phyloP scores from a whole-genome alignment of 257 asterid species.

The Solanum peruvianum region DNA sequence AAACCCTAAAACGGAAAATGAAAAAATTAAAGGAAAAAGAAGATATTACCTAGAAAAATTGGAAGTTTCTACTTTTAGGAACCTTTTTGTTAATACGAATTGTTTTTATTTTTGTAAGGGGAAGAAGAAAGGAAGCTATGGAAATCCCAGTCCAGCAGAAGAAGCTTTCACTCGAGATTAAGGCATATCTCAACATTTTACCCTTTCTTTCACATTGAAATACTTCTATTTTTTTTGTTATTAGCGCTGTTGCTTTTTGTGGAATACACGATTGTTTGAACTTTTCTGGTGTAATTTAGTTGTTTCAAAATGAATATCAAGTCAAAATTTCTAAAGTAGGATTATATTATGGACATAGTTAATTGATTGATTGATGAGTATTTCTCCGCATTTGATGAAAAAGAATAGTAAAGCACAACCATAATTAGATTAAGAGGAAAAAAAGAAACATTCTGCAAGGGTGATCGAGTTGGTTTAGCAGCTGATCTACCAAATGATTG shows the following conservation, averaged over 20 bases:
- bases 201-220: neutral
- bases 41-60: neutral
- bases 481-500: neutral
- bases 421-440: neutral
- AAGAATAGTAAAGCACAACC: neutral
- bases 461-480: neutral
- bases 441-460: neutral
- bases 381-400: neutral
- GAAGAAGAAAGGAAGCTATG: neutral
- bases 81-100: neutral
- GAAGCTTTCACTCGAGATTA: neutral
- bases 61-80: neutral
- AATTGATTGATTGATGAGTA: neutral
- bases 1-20: neutral
- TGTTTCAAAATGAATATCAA: neutral
- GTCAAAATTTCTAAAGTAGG: neutral
- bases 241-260: neutral
- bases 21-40: neutral
- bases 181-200: neutral
- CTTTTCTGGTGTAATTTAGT: neutral
- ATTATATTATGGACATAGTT: neutral
- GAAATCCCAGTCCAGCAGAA: constrained; percentile 2
- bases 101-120: neutral
- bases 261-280: neutral
- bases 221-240: neutral